Evolutionary conservation across 768 basidiomycete genomes (phyloP), one percentile per base, ranked within the genome.

Genomic region (Lyophyllum shimeji): DNA sequence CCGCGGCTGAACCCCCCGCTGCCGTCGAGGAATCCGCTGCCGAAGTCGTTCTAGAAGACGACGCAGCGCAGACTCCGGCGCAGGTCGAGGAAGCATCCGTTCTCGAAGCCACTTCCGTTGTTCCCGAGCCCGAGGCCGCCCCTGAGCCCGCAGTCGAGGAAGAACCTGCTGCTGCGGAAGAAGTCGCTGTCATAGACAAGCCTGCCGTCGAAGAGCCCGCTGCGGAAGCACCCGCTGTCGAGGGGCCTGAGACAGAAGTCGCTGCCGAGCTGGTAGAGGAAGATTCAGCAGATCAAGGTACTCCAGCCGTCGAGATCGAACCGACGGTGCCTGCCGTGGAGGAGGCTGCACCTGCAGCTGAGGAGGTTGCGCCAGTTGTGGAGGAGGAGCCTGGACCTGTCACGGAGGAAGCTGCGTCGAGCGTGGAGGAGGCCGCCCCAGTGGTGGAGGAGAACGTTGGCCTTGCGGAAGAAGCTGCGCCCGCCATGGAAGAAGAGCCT

Each of bases 201-300:
- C 45, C 47, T 20, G 25, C 40, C 1, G 40, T 56, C n/a, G 55
- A 58, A 43, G 56, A 51, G 43, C 33, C 56, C 44, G 47, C 48
- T 33, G 37, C n/a, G 52, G 46, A 45, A 52, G 56, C 15, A 11
- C 52, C 17, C 7, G 51, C 31, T 4, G 50, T 23, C 34, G 61
- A 53, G 33, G 61, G 56, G n/a, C 58, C 55, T 20, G 52, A 29
- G n/a, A 12, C 46, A n/a, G 55, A 50, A 20, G 47, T 44, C n/a
- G 45, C 33, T 11, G 18, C 37, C 5, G 37, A 23, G 37, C 23
- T 18, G 8, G 34, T 25, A 33, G 31, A 33, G 6, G 52, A 60
- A 21, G 31, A 25, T n/a, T n/a, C n/a, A n/a, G 43, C 48, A 3
- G 59, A 60, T 23, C 29, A 52, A n/a, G 43, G 47, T 13, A 52